A percentile compares a stretch with the other conserved stretches of the same genome.
phyloP scores from a whole-genome alignment of 2,329 filamentous ascomycete genomes.

The Raffaelea arxii region DNA sequence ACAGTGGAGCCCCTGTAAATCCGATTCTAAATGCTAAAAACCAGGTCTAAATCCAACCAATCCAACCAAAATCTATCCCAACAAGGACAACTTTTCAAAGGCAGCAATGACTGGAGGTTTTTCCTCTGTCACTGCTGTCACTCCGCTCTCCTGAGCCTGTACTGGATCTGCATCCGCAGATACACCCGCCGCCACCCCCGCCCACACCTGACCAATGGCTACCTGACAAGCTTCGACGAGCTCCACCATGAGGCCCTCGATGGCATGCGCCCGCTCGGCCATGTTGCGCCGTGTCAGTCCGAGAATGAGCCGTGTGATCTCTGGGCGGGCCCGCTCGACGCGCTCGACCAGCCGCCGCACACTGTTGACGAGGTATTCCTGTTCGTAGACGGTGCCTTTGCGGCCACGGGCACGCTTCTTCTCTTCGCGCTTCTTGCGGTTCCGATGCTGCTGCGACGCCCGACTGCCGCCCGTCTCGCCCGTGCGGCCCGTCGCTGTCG shows the following conservation, averaged over 20 bases:
- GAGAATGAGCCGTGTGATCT: slow-evolving; percentile 65
- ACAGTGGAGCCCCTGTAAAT: too few species aligned
- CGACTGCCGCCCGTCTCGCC: slow-evolving; percentile 8
- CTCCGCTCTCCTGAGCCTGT: slow-evolving; percentile 13
- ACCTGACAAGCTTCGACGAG: slow-evolving; percentile 60
- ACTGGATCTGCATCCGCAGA: slow-evolving; percentile 8
- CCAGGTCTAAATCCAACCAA: too few species aligned
- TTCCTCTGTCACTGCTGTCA: slow-evolving; percentile 17
- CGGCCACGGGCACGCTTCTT: slow-evolving; percentile 89
- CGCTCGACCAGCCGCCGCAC: slow-evolving; percentile 75
- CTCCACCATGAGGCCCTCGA: slow-evolving; percentile 65
- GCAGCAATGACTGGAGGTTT: slow-evolving; percentile 38
- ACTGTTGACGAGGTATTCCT: slow-evolving; percentile 90
- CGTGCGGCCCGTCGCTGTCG: slow-evolving; percentile 38
- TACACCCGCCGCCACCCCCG: slow-evolving; percentile 16
- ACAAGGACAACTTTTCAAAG: slow-evolving; percentile 39
- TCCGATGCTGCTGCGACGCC: slow-evolving; percentile 50
- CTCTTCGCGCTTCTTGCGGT: slow-evolving; percentile 76
- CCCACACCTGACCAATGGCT: slow-evolving; percentile 61
- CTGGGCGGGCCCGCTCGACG: slow-evolving; percentile 61
- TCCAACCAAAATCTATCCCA: slow-evolving; percentile 34
- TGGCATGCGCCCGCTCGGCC: slow-evolving; percentile 74
- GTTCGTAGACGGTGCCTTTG: slow-evolving; percentile 95
- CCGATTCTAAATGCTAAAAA: too few species aligned
- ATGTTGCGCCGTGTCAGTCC: slow-evolving; percentile 72